Evolutionary conservation across 176 grass and related monocot species (phyloP).

Genomic region (Pharus latifolius): DNA sequence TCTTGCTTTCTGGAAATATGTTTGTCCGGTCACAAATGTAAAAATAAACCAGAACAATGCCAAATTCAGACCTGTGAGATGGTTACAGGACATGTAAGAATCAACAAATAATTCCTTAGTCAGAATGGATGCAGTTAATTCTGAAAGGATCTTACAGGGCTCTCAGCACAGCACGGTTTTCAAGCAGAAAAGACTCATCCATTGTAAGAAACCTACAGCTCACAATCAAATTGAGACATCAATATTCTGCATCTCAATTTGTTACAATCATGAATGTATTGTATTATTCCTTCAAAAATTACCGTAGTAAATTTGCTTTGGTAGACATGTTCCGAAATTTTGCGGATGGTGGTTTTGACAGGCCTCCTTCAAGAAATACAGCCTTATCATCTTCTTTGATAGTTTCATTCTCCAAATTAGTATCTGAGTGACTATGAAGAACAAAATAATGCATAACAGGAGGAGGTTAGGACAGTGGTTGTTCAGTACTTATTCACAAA

Average conservation of each 20-base stretch:
- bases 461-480: not conserved
- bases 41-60: conserved; percentile 57
- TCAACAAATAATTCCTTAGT: not conserved
- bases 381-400: conserved; percentile 38
- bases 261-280: not conserved
- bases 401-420: conserved; percentile 31
- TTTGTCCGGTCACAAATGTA: conserved; percentile 89
- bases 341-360: conserved; percentile 30
- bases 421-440: conserved; percentile 37
- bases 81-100: not conserved
- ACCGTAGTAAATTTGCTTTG: conserved; percentile 39
- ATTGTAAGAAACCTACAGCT: conserved; percentile 63
- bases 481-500: not conserved
- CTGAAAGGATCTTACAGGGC: conserved; percentile 55
- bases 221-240: conserved; percentile 1
- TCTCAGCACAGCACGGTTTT: conserved; percentile 64
- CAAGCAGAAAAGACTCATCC: conserved; percentile 75
- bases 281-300: conserved; percentile 2
- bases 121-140: not conserved
- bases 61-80: conserved; percentile 63
- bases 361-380: conserved; percentile 52
- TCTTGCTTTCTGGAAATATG: conserved; percentile 65
- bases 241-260: not conserved
- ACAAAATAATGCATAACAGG: not conserved
- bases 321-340: conserved; percentile 45